Evolutionary conservation across 1,139 yeast genomes (phyloP), one percentile per base, ranked within the genome.

Genomic region (Saccharomyces uvarum): DNA sequence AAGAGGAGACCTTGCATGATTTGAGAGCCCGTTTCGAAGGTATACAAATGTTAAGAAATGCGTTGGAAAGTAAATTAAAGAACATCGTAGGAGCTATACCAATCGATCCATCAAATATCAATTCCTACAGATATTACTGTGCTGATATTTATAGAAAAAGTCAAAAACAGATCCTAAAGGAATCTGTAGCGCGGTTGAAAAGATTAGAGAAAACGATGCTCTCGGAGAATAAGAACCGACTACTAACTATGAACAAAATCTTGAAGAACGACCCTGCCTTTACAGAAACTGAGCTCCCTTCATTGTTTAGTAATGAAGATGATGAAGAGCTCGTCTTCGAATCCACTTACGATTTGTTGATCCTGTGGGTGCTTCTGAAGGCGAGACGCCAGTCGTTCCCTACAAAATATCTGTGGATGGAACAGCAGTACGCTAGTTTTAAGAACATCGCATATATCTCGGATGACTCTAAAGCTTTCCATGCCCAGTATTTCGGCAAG

Each of bases 11-110:
- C 2, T 63, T 63, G 6, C 65, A 74, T 16, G 75, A 79, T 0
- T 65, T 82, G 47, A 74, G 88, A 62, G 78, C 82, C 77, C 72
- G 75, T 57, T 70, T 85, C 7, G 82, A 83, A 31, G 89, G 88
- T 0, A 65, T 84, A 48, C 79, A 80, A 59, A 54, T 53, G 28
- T 50, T 68, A 50, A 61, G 65, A 49, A 57, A 54, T 14, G 69
- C 70, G 1, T 46, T 67, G 26, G 57, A 60, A 50, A 57, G 56
- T 33, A 67, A 68, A 53, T 47, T 61, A 7, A 48, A 53, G 1
- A 46, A 27, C 13, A 51, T 47, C 2, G 4, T 29, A 24, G n/a
- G 41, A 27, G 29, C 27, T 13, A n/a, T 28, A 4, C 41, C 48
- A n/a, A 8, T 14, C 2, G 44, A 19, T 38, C 8, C 11, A 11